A percentile compares a stretch with the other conserved stretches of the same genome.
These are phyloP conservation scores for Phialophora tarda DNA, from an alignment of 2,329 filamentous ascomycete genomes.

Conservation along the genomic window DNA sequence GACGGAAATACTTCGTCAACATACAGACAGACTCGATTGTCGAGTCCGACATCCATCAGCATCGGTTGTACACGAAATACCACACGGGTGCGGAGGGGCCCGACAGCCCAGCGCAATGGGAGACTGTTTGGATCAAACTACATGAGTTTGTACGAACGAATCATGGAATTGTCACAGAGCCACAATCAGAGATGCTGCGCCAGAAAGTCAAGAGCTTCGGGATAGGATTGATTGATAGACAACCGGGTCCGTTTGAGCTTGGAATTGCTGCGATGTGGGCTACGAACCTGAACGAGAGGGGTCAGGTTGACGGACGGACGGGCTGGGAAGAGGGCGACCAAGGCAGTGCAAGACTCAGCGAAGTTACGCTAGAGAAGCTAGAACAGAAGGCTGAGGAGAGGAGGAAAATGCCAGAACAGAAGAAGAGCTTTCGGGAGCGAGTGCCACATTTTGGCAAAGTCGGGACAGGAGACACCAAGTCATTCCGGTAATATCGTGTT, in stretches of 20 bases:
- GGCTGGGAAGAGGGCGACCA: constrained; percentile 40
- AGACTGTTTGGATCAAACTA: constrained; percentile 90
- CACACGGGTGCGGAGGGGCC: constrained; percentile 43
- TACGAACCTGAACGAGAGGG: constrained; percentile 68
- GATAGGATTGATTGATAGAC: constrained; percentile 84
- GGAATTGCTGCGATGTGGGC: constrained; percentile 88
- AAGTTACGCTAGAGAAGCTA: constrained; percentile 39
- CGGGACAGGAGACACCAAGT: constrained; percentile 29
- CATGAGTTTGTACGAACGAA: constrained; percentile 95
- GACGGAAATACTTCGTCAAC: constrained; percentile 91
- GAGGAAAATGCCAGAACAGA: constrained; percentile 35
- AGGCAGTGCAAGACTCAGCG: constrained; percentile 38
- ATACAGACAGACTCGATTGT: constrained; percentile 93
- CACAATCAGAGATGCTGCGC: constrained; percentile 85
- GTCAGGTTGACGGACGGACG: constrained; percentile 40
- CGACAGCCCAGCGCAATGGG: constrained; percentile 78
- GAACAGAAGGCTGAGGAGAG: constrained; percentile 38
- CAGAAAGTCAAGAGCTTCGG: constrained; percentile 86
- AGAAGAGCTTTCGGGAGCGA: constrained; percentile 31
- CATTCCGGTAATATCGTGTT: constrained; percentile 21
- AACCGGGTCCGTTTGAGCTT: constrained; percentile 86
- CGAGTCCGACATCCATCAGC: constrained; percentile 94
- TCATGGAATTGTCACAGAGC: constrained; percentile 87
- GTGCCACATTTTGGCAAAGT: constrained; percentile 37
- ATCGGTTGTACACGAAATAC: constrained; percentile 70